These are phyloP conservation scores for Ilyonectria robusta DNA, from an alignment of 2,329 filamentous ascomycete genomes.

Conservation along the genomic window DNA sequence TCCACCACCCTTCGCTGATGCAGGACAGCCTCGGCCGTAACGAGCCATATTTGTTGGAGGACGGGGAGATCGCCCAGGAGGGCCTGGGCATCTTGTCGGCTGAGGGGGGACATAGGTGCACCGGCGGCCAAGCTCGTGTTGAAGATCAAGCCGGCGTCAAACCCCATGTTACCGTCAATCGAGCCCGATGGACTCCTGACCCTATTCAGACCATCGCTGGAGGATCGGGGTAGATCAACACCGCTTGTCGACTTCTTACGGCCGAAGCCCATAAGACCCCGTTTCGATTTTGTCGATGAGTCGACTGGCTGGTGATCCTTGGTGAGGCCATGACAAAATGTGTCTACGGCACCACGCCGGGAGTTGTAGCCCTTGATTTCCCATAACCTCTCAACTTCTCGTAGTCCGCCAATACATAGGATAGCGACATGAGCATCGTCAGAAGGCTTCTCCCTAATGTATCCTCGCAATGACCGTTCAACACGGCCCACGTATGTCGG, in stretches of 20 bases:
- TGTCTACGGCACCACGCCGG: slow-evolving; percentile 71
- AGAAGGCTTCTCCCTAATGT: slow-evolving; percentile 72
- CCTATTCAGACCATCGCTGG: slow-evolving; percentile 44
- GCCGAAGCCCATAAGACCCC: slow-evolving; percentile 67
- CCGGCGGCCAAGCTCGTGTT: slow-evolving; percentile 72
- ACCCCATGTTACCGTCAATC: slow-evolving; percentile 49
- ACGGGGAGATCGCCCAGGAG: slow-evolving; percentile 70
- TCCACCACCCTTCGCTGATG: slow-evolving; percentile 72
- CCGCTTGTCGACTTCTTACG: slow-evolving; percentile 69
- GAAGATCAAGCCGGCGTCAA: slow-evolving; percentile 64
- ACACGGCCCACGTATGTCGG: slow-evolving; percentile 76
- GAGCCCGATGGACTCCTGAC: slow-evolving; percentile 49
- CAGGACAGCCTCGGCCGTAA: slow-evolving; percentile 74
- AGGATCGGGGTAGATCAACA: slow-evolving; percentile 44
- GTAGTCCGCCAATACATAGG: slow-evolving; percentile 71
- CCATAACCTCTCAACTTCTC: slow-evolving; percentile 76
- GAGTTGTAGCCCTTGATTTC: slow-evolving; percentile 77
- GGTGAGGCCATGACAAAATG: slow-evolving; percentile 69
- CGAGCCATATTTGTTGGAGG: slow-evolving; percentile 73
- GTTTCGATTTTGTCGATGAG: slow-evolving; percentile 61
- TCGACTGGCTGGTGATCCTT: slow-evolving; percentile 58
- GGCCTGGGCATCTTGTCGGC: slow-evolving; percentile 63
- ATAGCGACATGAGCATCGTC: slow-evolving; percentile 75
- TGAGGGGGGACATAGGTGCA: slow-evolving; percentile 72
- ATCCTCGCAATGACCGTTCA: slow-evolving; percentile 74